Conservation (phyloP, 805 yeast genomes). For the Suhomyces sp. region DNA sequence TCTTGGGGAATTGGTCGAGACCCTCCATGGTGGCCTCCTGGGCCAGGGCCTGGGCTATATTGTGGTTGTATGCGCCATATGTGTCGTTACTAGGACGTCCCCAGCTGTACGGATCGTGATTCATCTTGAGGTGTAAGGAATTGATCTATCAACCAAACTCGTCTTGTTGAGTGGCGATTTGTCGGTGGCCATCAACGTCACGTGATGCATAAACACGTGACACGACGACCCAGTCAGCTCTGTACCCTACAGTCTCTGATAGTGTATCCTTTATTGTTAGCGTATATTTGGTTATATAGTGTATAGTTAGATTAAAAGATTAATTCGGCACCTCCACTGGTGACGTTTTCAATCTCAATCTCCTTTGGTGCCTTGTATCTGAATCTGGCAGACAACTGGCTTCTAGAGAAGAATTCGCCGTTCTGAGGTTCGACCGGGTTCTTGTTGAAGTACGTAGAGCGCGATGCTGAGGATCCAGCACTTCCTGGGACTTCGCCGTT, state of each 20-base stretch:
- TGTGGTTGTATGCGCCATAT: constrained; percentile 76
- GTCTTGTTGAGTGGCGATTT: background rate
- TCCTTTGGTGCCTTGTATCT: constrained; percentile 63
- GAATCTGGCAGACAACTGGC: constrained; percentile 70
- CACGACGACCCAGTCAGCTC: too few species aligned
- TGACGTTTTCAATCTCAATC: constrained; percentile 70
- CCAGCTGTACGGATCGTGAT: constrained; percentile 94
- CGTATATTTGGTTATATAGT: background rate
- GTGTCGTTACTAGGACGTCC: constrained; percentile 86
- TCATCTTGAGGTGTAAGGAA: constrained; percentile 47
- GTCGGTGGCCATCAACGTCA: background rate
- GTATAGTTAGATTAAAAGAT: constrained; percentile 32
- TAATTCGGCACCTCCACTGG: constrained; percentile 78
- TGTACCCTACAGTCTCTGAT: too few species aligned
- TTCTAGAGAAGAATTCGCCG: constrained; percentile 51
- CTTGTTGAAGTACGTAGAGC: constrained; percentile 16
- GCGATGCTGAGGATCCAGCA: constrained; percentile 5
- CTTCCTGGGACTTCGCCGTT: constrained; percentile 39
- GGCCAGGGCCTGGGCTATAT: constrained; percentile 63
- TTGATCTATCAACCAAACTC: background rate
- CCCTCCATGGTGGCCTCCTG: constrained; percentile 12
- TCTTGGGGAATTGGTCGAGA: constrained; percentile 52
- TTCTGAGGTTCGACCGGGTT: constrained; percentile 41
- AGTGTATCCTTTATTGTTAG: too few species aligned
- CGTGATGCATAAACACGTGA: background rate